A percentile compares a stretch with the other conserved stretches of the same genome.
Conservation (phyloP, 495 filamentous ascomycete genomes). For the Rostrohypoxylon terebratum region DNA sequence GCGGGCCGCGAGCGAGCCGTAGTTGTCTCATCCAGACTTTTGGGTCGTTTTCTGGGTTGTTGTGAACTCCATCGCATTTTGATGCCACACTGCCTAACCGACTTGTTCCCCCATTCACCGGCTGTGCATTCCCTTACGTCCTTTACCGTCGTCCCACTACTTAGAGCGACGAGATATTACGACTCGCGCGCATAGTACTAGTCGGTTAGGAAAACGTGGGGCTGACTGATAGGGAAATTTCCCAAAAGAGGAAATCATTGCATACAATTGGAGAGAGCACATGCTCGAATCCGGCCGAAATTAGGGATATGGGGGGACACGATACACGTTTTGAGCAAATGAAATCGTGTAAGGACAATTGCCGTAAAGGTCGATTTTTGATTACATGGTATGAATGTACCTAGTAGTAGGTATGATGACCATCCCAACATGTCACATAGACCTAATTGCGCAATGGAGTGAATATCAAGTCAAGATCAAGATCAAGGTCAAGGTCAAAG, state of each 20-base stretch:
- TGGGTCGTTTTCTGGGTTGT: conserved; percentile 10
- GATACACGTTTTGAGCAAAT: conserved; percentile 17
- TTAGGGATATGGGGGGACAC: conserved; percentile 3
- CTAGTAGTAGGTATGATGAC: conserved; percentile 27
- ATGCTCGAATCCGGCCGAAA: conserved; percentile 20
- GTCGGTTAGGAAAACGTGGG: conserved; percentile 18
- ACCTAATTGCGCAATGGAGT: conserved; percentile 16
- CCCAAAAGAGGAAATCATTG: conserved; percentile 33
- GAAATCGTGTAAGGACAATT: conserved; percentile 26
- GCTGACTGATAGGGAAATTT: conserved; percentile 26
- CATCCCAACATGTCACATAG: not conserved
- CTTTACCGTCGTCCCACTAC: conserved; percentile 19
- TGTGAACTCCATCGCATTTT: conserved; percentile 1
- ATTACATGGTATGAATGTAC: too few relatives aligned
- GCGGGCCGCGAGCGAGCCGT: conserved; percentile 40
- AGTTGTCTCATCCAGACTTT: conserved; percentile 23
- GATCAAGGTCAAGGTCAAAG: too few relatives aligned
- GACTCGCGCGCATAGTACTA: conserved; percentile 36
- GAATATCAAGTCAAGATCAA: not conserved
- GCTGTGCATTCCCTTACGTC: conserved; percentile 40
- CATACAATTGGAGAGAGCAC: conserved; percentile 7
- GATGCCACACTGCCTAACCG: conserved; percentile 1
- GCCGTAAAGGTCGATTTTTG: conserved; percentile 26
- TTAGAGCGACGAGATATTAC: not conserved
- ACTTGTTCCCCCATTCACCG: conserved; percentile 32